phyloP scores from a whole-genome alignment of 495 filamentous ascomycete species.

The Tuber magnatum region DNA sequence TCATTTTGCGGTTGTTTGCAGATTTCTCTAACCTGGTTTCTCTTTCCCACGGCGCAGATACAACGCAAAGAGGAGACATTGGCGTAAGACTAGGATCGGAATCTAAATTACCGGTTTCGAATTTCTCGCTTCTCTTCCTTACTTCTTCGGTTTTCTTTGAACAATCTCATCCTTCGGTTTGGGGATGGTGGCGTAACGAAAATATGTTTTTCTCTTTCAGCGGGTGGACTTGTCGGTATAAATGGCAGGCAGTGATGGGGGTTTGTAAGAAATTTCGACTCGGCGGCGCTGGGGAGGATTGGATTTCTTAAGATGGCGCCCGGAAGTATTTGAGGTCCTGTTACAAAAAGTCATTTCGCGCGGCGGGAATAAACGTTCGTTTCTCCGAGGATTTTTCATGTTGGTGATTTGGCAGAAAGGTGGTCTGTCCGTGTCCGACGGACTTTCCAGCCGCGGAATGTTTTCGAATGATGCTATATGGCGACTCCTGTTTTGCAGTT shows the following conservation, averaged over 20 bases:
- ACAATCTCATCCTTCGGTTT: background rate
- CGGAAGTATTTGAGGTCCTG: background rate
- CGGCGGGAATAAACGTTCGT: background rate
- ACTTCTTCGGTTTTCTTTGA: slow-evolving; percentile 4
- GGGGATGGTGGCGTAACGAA: background rate
- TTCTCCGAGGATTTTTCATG: background rate
- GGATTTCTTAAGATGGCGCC: background rate
- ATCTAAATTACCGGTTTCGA: slow-evolving; percentile 58
- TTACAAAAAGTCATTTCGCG: background rate
- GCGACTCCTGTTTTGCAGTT: background rate
- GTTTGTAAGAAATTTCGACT: slow-evolving; percentile 3
- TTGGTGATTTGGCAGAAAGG: background rate
- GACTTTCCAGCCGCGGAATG: background rate
- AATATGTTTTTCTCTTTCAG: background rate
- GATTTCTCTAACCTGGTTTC: slow-evolving; percentile 19
- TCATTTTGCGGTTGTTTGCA: slow-evolving; percentile 15
- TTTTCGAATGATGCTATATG: background rate
- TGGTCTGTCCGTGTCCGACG: background rate
- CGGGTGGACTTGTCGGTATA: background rate
- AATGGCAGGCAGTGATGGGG: background rate
- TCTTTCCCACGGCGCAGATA: slow-evolving; percentile 56
- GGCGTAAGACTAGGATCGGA: slow-evolving; percentile 98
- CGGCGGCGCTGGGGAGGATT: background rate
- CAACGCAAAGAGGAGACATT: slow-evolving; percentile 99
- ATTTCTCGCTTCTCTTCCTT: slow-evolving; percentile 11